phyloP scores from a whole-genome alignment of 768 basidiomycete genomes.

The Lactifluus subvellereus region DNA sequence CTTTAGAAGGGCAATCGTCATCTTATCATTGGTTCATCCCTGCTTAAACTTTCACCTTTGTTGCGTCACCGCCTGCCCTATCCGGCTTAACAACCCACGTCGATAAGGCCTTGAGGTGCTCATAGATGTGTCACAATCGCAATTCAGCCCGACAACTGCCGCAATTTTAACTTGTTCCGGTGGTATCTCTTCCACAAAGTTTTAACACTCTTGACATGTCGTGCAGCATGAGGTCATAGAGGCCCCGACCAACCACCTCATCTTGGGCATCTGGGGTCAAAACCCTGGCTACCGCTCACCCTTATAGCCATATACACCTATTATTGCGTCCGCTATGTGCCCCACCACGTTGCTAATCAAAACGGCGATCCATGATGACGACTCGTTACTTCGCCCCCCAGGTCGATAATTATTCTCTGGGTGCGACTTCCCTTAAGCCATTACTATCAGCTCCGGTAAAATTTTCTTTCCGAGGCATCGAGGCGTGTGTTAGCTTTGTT shows the following conservation, averaged over 20 bases:
- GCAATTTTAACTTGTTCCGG: constrained; percentile 15
- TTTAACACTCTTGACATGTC: constrained; percentile 5
- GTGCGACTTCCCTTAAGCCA: not conserved
- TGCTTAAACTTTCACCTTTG: constrained; percentile 6
- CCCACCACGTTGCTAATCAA: not conserved
- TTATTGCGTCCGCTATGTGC: constrained; percentile 4
- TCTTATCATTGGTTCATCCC: constrained; percentile 9
- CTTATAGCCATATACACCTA: constrained; percentile 9
- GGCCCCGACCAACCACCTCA: constrained; percentile 3
- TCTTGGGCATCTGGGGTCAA: constrained; percentile 9
- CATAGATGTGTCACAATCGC: constrained; percentile 4
- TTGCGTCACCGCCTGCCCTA: constrained; percentile 21
- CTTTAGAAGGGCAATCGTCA: constrained; percentile 6
- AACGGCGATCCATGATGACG: constrained; percentile 8
- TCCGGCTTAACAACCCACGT: constrained; percentile 10
- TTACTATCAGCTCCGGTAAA: not conserved
- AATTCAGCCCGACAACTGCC: not conserved
- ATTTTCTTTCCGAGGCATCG: not conserved
- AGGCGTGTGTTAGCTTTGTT: not conserved
- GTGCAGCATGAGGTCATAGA: constrained; percentile 16
- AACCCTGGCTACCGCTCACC: constrained; percentile 1
- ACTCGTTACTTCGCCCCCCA: not conserved
- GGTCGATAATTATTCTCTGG: constrained; percentile 9
- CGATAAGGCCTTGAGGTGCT: constrained; percentile 14
- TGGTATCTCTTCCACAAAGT: not conserved